Conservation (phyloP, 2,329 filamentous ascomycete species). For the Calonectria henricotiae region DNA sequence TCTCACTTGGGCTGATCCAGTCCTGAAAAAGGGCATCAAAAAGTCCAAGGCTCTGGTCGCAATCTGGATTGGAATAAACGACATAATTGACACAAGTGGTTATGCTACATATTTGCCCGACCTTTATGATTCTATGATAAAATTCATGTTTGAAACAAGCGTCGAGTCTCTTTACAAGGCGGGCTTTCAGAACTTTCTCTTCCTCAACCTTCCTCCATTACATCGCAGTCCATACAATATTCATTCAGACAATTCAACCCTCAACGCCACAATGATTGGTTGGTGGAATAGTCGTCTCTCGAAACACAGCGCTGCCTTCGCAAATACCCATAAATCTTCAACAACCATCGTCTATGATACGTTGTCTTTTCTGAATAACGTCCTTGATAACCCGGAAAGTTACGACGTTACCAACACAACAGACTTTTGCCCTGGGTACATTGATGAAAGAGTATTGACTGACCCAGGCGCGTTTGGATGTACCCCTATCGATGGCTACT, state of each 20-base stretch:
- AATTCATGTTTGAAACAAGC: slow-evolving; percentile 23
- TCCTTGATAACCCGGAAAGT: slow-evolving; percentile 27
- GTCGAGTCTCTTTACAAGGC: slow-evolving; percentile 29
- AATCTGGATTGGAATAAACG: slow-evolving; percentile 39
- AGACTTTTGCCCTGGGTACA: slow-evolving; percentile 22
- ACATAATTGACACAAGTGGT: slow-evolving; percentile 16
- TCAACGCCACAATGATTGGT: slow-evolving; percentile 23
- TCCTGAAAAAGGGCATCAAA: slow-evolving; percentile 10
- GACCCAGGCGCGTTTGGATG: slow-evolving; percentile 23
- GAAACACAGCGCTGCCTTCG: slow-evolving; percentile 12
- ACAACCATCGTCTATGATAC: slow-evolving; percentile 35
- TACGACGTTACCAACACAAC: slow-evolving; percentile 32
- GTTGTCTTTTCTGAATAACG: slow-evolving; percentile 25
- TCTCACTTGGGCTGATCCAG: slow-evolving; percentile 34
- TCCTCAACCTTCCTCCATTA: slow-evolving; percentile 33
- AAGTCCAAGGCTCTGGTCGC: slow-evolving; percentile 31
- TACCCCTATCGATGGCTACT: slow-evolving; percentile 20
- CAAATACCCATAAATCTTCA: not conserved
- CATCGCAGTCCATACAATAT: slow-evolving; percentile 27
- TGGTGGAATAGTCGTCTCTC: slow-evolving; percentile 33
- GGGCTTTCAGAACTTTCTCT: slow-evolving; percentile 31
- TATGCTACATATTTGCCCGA: slow-evolving; percentile 4
- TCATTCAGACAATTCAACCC: not conserved
- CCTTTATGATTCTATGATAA: slow-evolving; percentile 32
- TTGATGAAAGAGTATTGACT: slow-evolving; percentile 1